A percentile compares a stretch with the other conserved stretches of the same genome.
Evolutionary conservation across 805 yeast species (phyloP).

Genomic region (Metschnikowia proteae): DNA sequence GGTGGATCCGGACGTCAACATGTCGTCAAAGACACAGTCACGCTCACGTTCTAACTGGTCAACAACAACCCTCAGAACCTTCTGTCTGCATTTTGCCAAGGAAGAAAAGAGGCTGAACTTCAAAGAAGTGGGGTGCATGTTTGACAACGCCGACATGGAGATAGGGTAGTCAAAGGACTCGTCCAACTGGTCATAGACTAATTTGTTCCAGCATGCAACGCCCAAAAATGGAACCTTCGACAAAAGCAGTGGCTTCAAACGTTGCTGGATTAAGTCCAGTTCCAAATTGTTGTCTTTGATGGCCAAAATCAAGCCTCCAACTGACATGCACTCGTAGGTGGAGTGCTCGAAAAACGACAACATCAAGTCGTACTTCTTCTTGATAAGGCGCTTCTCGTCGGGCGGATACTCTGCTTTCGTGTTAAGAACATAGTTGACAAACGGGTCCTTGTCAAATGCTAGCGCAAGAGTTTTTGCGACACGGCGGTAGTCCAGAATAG

Average conservation of each 20-base stretch:
- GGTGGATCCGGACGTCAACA: conserved; percentile 25
- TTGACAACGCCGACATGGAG: conserved; percentile 21
- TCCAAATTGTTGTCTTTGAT: conserved; percentile 48
- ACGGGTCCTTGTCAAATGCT: conserved; percentile 54
- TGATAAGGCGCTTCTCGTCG: conserved; percentile 19
- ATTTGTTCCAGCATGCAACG: conserved; percentile 47
- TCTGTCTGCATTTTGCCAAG: conserved; percentile 45
- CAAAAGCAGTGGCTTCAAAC: conserved; percentile 23
- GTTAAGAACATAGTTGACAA: conserved; percentile 47
- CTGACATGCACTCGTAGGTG: conserved; percentile 47
- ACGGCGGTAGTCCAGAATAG: conserved; percentile 43
- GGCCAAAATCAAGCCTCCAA: conserved; percentile 49
- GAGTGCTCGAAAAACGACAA: conserved; percentile 51
- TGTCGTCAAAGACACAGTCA: conserved; percentile 33
- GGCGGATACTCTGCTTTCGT: conserved; percentile 19
- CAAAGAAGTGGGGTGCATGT: conserved; percentile 30
- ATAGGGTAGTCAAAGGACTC: conserved; percentile 20
- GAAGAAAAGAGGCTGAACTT: conserved; percentile 36
- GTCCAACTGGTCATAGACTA: conserved; percentile 23
- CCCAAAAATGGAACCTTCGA: conserved; percentile 45
- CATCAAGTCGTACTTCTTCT: conserved; percentile 41
- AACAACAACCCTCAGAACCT: conserved; percentile 49
- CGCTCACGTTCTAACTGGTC: conserved; percentile 44
- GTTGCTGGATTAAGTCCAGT: conserved; percentile 23
- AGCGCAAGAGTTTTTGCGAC: conserved; percentile 52